Percentiles rank a stretch among this genome's conserved stretches.
These are phyloP conservation scores for Polyplosphaeria fusca DNA, from an alignment of 495 filamentous ascomycete species.

Conservation along the genomic window DNA sequence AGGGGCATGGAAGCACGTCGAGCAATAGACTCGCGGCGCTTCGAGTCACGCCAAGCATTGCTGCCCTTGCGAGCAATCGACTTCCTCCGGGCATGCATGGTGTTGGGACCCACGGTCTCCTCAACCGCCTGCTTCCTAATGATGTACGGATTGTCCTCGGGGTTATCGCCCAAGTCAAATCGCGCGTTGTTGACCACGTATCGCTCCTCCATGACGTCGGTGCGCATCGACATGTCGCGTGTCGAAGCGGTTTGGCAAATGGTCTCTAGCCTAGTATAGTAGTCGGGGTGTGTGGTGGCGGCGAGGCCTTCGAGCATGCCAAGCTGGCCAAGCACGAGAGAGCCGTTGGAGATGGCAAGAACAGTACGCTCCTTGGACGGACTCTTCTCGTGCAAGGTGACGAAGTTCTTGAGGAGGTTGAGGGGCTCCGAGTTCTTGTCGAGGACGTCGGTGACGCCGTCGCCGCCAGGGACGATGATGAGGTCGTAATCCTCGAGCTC, in stretches of 20 bases:
- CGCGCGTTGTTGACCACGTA: conserved; percentile 79
- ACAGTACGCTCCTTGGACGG: conserved; percentile 68
- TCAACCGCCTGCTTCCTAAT: conserved; percentile 61
- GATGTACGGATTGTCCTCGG: conserved; percentile 72
- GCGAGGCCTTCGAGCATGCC: conserved; percentile 69
- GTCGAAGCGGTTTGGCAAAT: conserved; percentile 64
- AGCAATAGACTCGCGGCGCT: conserved; percentile 64
- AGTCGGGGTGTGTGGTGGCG: conserved; percentile 51
- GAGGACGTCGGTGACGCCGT: conserved; percentile 48
- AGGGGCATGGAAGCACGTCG: conserved; percentile 63
- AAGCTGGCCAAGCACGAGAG: conserved; percentile 65
- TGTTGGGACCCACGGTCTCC: conserved; percentile 11
- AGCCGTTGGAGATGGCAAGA: conserved; percentile 73
- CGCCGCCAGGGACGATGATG: conserved; percentile 65
- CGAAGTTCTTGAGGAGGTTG: conserved; percentile 60
- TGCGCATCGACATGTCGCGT: conserved; percentile 55
- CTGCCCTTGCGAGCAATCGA: conserved; percentile 67
- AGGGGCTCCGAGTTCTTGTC: conserved; percentile 60
- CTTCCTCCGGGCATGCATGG: conserved; percentile 45
- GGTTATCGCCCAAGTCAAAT: conserved; percentile 68
- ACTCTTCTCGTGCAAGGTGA: conserved; percentile 64
- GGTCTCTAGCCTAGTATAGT: conserved; percentile 56
- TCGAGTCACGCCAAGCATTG: conserved; percentile 64
- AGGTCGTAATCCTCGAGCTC: conserved; percentile 67
- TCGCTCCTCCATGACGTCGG: conserved; percentile 71